phyloP scores from a whole-genome alignment of 2,329 filamentous ascomycete species.

The Colletotrichum tabaci region DNA sequence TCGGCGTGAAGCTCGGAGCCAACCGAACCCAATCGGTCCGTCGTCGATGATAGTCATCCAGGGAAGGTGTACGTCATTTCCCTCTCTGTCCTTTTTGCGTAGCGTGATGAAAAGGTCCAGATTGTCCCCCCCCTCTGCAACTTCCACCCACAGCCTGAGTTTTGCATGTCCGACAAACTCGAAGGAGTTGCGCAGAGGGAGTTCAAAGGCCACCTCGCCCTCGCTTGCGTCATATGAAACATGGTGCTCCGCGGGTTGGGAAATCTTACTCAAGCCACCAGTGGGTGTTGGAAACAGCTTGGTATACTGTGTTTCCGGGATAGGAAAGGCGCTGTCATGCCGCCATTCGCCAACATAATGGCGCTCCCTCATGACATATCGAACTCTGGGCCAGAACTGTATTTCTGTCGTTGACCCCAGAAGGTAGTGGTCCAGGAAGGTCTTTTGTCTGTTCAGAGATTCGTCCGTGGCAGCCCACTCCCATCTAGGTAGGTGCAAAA shows the following conservation, averaged over 20 bases:
- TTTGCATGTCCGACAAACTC: constrained; percentile 9
- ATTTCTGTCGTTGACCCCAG: neutral
- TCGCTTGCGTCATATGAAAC: neutral
- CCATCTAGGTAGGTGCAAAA: neutral
- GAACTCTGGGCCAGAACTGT: neutral
- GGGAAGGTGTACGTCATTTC: neutral
- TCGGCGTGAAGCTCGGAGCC: neutral
- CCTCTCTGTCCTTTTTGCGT: neutral
- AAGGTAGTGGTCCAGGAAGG: neutral
- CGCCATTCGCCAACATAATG: constrained; percentile 3
- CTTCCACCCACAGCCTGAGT: constrained; percentile 4
- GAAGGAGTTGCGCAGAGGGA: neutral
- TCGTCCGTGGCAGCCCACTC: neutral
- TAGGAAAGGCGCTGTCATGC: neutral
- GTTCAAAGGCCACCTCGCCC: neutral
- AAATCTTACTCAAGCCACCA: neutral
- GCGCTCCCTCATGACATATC: neutral
- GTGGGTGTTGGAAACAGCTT: neutral
- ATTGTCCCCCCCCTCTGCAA: constrained; percentile 1
- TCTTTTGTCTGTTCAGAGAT: neutral
- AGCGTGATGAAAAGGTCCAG: neutral
- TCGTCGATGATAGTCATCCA: neutral
- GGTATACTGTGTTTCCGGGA: neutral
- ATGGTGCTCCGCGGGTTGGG: neutral
- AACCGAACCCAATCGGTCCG: neutral